Evolutionary conservation across 164 flowering plant species (phyloP), one percentile per base, ranked within the genome.

Genomic region (Macadamia integrifolia): DNA sequence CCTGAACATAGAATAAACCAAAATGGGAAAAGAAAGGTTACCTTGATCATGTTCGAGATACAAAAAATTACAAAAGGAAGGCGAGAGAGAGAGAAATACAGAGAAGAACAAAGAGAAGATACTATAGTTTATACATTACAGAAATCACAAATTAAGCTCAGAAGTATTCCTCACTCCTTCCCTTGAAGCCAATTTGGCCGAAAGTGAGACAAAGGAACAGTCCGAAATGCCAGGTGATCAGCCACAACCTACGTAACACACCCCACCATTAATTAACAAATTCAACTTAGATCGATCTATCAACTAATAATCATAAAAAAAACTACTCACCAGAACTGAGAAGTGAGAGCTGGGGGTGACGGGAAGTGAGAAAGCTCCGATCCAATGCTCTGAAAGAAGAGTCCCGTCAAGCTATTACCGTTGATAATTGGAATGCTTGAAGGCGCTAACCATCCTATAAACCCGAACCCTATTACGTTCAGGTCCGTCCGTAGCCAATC

Each of bases 381-480:
- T 42, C 97, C 96, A 68, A 93, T 93, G 85, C 97, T 91, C n/a
- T 73, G 72, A 68, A 91, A 93, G 86, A 93, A 93, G 15, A 93
- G 88, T 15, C 97, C 95, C 0, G 98, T 86, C 78, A 91, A 80
- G 71, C 97, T 91, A 79, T 90, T 84, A 28, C 98, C 97, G 58
- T 86, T 69, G 78, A 94, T 91, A 0, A 72, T 75, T 0, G 98
- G 97, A 28, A 94, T 74, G 86, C 98, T 91, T 0, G 97, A 93
- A 3, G 97, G 96, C 7, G 92, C 97, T 3, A 91, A 0, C 98
- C 98, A 91, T n/a, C 96, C 98, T 61, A 91, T 88, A 82, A 93
- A 65, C 55, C 98, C 97, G 55, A 91, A 93, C 29, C 98, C 98
- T 12, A 93, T 88, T 77, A 90, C 98, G 43, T 81, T 91, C 65